phyloP scores from a whole-genome alignment of 148 eudicot species.

The Vaccinium myrtillus region DNA sequence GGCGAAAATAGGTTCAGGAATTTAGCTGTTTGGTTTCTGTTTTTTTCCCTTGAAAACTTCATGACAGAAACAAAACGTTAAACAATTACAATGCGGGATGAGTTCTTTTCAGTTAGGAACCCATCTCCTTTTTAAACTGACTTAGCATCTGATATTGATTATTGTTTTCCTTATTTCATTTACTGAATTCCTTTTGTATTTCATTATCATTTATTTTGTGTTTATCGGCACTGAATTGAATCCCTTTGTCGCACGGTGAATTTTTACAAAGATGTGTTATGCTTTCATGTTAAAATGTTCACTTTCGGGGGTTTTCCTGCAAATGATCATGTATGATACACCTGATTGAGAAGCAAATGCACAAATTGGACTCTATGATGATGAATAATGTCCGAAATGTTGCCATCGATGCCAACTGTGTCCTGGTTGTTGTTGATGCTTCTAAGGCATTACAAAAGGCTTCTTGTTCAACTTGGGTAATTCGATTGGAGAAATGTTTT shows the following conservation, averaged over 20 bases:
- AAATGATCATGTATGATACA: conserved; percentile 94
- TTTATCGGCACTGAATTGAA: not conserved
- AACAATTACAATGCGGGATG: not conserved
- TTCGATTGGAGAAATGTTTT: not conserved
- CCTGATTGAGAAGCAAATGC: conserved; percentile 95
- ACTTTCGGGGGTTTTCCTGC: conserved; percentile 37
- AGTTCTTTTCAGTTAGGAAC: not conserved
- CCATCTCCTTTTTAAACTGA: not conserved
- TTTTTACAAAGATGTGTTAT: not conserved
- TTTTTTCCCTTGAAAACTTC: not conserved
- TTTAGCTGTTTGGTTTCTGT: not conserved
- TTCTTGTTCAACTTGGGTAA: conserved; percentile 12
- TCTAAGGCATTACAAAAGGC: conserved; percentile 77
- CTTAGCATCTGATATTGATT: not conserved
- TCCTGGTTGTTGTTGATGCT: conserved; percentile 90
- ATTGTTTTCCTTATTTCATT: not conserved
- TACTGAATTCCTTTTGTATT: not conserved
- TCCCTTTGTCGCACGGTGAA: not conserved
- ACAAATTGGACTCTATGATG: conserved; percentile 96
- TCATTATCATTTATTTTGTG: not conserved
- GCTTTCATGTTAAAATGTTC: conserved; percentile 12
- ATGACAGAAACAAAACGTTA: not conserved
- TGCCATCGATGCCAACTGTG: conserved; percentile 82
- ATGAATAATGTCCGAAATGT: conserved; percentile 95
- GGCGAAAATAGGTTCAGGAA: not conserved